Base-by-base conservation (phyloP, 2,329 filamentous ascomycete genomes). In the Hymenoscyphus linearis region DNA sequence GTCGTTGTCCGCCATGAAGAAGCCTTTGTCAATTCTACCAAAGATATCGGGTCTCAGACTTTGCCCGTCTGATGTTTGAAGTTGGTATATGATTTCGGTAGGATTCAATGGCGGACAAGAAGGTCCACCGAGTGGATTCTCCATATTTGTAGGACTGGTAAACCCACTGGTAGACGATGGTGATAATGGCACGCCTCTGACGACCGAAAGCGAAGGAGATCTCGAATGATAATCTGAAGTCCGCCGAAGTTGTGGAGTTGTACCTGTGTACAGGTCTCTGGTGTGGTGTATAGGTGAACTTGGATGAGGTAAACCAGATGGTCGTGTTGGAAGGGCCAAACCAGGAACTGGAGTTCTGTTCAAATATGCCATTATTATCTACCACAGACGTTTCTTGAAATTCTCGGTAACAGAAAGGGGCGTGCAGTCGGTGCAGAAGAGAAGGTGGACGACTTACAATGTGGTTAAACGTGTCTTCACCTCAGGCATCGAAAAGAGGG, bases 21-120 rank as follows among this genome's bases (percentile, higher is more conserved):
- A 89, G 0, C 87, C 87, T 67, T 89, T 89, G 63, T 88, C 86
- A 57, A 90, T 86, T 69, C 84, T 86, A 16, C 85, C 86, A 55
- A 85, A 79, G 57, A 90, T 85, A 36, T 84, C 82, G 18, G 86
- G 84, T 52, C 79, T 80, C 40, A 90, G 77, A 1, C 75, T 74
- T 47, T 78, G 73, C 1, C 80, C 80, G 55, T 83, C 74, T 25
- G 69, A 77, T 56, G 79, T 79, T 57, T 76, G 79, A 57, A 85
- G 78, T 14, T 78, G 76, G 64, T 77, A 75, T 57, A 79, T 74
- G 5, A 76, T 74, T 44, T 76, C 73, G 3, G 76, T 77, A 2
- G 72, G 64, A 14, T 65, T 65, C 10, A 77, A 66, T 25, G 76
- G 75, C 26, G 76, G 74, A 31, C 72, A 67, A 14, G 64, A 57